phyloP scores from a whole-genome alignment of 1,284 basidiomycete genomes.

The Tetrapyrgos nigripes region DNA sequence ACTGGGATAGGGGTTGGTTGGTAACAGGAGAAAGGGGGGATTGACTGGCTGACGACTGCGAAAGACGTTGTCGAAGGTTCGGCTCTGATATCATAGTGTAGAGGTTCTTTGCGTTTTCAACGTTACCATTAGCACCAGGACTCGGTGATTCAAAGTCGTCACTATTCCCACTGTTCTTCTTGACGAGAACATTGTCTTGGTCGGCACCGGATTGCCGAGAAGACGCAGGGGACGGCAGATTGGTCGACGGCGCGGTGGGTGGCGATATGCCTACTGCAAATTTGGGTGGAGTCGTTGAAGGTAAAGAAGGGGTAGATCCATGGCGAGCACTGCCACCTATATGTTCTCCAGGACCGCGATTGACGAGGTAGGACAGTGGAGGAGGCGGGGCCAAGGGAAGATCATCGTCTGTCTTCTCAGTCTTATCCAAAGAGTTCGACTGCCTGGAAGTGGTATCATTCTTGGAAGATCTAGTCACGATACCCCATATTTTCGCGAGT shows the following conservation, averaged over 20 bases:
- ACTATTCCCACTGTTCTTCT: constrained; percentile 42
- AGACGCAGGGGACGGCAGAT: constrained; percentile 75
- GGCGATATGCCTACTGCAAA: constrained; percentile 66
- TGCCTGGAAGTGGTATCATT: constrained; percentile 37
- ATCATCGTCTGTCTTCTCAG: constrained; percentile 65
- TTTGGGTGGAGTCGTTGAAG: constrained; percentile 63
- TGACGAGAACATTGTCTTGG: constrained; percentile 56
- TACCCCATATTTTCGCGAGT: constrained; percentile 83
- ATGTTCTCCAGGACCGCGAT: constrained; percentile 60
- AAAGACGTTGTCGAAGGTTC: constrained; percentile 57
- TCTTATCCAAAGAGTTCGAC: constrained; percentile 41
- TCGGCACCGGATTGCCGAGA: constrained; percentile 65
- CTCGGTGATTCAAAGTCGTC: constrained; percentile 44
- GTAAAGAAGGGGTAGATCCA: constrained; percentile 71
- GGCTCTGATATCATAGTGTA: constrained; percentile 63
- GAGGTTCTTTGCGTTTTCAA: constrained; percentile 42
- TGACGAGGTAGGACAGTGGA: constrained; percentile 83
- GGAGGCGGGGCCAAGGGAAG: constrained; percentile 84
- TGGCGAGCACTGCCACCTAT: constrained; percentile 50
- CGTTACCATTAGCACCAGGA: constrained; percentile 37
- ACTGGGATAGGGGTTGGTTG: constrained; percentile 31
- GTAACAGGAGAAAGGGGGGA: constrained; percentile 37
- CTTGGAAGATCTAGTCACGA: constrained; percentile 70
- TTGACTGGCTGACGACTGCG: constrained; percentile 32
- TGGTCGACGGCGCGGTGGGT: constrained; percentile 73